Evolutionary conservation across 1,284 basidiomycete species (phyloP).

Genomic region (Flammula alnicola): DNA sequence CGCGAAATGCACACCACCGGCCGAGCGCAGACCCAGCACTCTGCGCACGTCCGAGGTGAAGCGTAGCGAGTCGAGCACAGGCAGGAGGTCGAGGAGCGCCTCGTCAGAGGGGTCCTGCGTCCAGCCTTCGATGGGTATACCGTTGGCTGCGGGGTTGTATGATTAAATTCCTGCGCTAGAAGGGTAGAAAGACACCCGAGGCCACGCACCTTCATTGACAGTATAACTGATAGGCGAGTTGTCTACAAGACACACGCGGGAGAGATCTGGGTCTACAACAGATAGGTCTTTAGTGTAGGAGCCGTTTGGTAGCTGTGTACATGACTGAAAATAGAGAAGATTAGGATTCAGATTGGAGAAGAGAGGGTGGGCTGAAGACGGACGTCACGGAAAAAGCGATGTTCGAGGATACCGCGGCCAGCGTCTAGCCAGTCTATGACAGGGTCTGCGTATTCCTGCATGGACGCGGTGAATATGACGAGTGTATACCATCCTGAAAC

Average conservation of each 20-base stretch:
- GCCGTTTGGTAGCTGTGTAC: constrained; percentile 89
- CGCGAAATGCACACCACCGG: constrained; percentile 33
- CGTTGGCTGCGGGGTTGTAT: constrained; percentile 71
- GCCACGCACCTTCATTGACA: constrained; percentile 83
- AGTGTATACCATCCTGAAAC: constrained; percentile 99
- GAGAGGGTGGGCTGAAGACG: constrained; percentile 31
- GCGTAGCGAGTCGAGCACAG: constrained; percentile 92
- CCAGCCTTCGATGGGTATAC: constrained; percentile 99
- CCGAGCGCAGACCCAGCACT: constrained; percentile 82
- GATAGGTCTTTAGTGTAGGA: constrained; percentile 94
- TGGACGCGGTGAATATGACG: constrained; percentile 97
- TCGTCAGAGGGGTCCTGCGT: constrained; percentile 97
- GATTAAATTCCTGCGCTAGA: constrained; percentile 14
- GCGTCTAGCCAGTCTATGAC: constrained; percentile 99
- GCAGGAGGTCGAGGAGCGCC: constrained; percentile 93
- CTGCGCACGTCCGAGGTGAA: constrained; percentile 96
- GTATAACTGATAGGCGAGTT: constrained; percentile 95
- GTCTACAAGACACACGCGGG: constrained; percentile 92
- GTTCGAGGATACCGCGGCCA: constrained; percentile 87
- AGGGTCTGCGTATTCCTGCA: constrained; percentile 99
- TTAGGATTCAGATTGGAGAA: constrained; percentile 5
- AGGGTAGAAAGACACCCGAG: constrained; percentile 9
- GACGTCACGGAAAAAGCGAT: constrained; percentile 92
- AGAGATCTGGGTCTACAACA: constrained; percentile 87
- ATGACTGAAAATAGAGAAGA: constrained; percentile 60